Evolutionary conservation across 192 early-diverging fungal species (phyloP).

Genomic region (Rhizoclosmatium sp.): DNA sequence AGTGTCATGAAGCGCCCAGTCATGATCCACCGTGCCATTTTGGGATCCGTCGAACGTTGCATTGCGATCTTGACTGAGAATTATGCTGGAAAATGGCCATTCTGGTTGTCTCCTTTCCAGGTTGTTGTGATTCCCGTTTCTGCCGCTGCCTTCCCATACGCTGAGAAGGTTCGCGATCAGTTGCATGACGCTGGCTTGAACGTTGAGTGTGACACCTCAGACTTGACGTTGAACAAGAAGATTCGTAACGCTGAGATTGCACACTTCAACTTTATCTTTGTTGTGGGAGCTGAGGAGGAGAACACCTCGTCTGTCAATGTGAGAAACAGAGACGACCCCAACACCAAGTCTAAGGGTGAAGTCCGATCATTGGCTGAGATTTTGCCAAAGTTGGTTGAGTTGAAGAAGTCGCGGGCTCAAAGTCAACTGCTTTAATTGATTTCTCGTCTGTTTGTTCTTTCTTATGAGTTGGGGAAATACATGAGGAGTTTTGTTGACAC

Average conservation of each 20-base stretch:
- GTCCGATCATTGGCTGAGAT: slow-evolving; percentile 77
- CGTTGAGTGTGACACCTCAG: slow-evolving; percentile 86
- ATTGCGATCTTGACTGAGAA: slow-evolving; percentile 95
- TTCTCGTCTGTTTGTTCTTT: not conserved
- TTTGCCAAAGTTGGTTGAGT: slow-evolving; percentile 68
- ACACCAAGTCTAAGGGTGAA: slow-evolving; percentile 62
- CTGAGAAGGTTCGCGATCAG: slow-evolving; percentile 72
- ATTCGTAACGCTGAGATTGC: slow-evolving; percentile 93
- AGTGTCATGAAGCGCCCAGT: slow-evolving; percentile 80
- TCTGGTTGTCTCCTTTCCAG: slow-evolving; percentile 98
- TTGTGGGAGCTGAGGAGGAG: slow-evolving; percentile 90
- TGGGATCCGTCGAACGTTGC: slow-evolving; percentile 96
- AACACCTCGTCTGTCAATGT: slow-evolving; percentile 84
- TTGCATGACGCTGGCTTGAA: slow-evolving; percentile 79
- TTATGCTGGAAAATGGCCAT: slow-evolving; percentile 97
- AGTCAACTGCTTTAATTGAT: slow-evolving; percentile 33
- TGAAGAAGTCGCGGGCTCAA: slow-evolving; percentile 64
- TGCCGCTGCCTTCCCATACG: slow-evolving; percentile 80
- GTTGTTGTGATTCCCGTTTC: slow-evolving; percentile 90
- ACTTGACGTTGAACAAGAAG: slow-evolving; percentile 95
- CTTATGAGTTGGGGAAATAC: no score
- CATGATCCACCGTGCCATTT: slow-evolving; percentile 98
- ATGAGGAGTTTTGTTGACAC: no score
- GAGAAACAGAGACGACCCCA: slow-evolving; percentile 82
- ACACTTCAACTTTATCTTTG: slow-evolving; percentile 97